Evolutionary conservation across 1,284 basidiomycete species (phyloP).

Genomic region (Xerocomus cyaneibrunnescens): DNA sequence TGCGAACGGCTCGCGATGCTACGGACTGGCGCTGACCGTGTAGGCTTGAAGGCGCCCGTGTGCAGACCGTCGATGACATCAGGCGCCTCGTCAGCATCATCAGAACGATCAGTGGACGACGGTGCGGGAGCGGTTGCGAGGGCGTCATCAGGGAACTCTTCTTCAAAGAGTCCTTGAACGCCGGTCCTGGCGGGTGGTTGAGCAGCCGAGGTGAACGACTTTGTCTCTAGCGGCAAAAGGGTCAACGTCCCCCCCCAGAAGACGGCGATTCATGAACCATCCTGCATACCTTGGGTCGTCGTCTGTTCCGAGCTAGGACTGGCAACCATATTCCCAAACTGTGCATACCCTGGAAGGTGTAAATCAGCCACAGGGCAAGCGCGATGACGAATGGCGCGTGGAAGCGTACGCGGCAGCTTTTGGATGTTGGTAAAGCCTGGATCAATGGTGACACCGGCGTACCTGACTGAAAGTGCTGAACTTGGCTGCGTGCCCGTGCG

Average conservation of each 20-base stretch:
- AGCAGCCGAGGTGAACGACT: background rate
- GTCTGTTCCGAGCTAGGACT: constrained; percentile 3
- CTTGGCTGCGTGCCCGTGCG: constrained; percentile 10
- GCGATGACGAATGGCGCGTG: background rate
- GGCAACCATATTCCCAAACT: constrained; percentile 34
- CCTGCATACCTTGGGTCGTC: constrained; percentile 13
- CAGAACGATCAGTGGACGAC: background rate
- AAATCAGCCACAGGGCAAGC: background rate
- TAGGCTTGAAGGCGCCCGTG: constrained; percentile 39
- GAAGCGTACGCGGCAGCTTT: constrained; percentile 64
- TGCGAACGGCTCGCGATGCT: background rate
- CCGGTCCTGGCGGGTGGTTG: background rate
- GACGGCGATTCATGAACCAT: background rate
- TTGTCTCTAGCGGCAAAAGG: constrained; percentile 4
- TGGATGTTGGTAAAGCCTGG: constrained; percentile 67
- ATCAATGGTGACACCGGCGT: constrained; percentile 69
- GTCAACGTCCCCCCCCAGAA: background rate
- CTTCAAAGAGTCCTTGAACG: constrained; percentile 22
- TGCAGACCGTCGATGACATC: background rate
- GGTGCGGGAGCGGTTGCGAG: constrained; percentile 26
- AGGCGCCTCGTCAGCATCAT: constrained; percentile 1
- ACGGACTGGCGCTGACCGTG: constrained; percentile 39
- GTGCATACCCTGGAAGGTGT: constrained; percentile 37
- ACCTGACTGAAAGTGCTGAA: constrained; percentile 42
- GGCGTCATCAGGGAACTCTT: constrained; percentile 33